Evolutionary conservation across 2,329 filamentous ascomycete genomes (phyloP).

Genomic region (Neopestalotiopsis sp.): DNA sequence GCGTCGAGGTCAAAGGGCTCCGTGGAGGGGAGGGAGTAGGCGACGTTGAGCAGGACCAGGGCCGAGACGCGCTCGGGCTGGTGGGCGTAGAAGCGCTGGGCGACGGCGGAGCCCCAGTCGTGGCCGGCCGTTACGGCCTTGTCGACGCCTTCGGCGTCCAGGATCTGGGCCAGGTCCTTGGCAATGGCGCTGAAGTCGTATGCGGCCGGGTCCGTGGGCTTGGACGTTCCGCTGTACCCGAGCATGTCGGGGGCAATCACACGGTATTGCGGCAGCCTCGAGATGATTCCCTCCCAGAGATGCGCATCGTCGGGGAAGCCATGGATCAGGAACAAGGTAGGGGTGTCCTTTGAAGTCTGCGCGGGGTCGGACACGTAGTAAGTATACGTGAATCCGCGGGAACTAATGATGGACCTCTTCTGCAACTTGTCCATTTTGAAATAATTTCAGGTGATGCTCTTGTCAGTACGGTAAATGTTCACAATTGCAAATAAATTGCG

Average conservation of each 20-base stretch:
- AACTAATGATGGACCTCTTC: slow-evolving; percentile 34
- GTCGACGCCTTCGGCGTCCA: slow-evolving; percentile 41
- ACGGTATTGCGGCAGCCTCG: slow-evolving; percentile 26
- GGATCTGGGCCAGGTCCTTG: slow-evolving; percentile 44
- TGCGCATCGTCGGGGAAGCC: slow-evolving; percentile 54
- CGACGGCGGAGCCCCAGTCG: slow-evolving; percentile 51
- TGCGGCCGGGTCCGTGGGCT: slow-evolving; percentile 40
- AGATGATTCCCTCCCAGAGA: slow-evolving; percentile 47
- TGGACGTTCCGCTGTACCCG: slow-evolving; percentile 44
- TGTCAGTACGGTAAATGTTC: neutral
- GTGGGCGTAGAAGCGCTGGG: slow-evolving; percentile 46
- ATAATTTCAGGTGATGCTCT: neutral
- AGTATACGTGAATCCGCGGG: slow-evolving; percentile 42
- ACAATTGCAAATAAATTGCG: neutral
- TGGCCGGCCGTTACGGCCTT: slow-evolving; percentile 50
- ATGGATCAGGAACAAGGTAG: slow-evolving; percentile 48
- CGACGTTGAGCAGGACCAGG: slow-evolving; percentile 46
- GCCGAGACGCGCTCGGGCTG: slow-evolving; percentile 44
- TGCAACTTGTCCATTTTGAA: slow-evolving; percentile 28
- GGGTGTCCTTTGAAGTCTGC: slow-evolving; percentile 25
- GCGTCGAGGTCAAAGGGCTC: slow-evolving; percentile 41
- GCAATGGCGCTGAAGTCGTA: slow-evolving; percentile 44
- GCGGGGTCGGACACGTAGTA: slow-evolving; percentile 41
- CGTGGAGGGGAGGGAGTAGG: slow-evolving; percentile 42
- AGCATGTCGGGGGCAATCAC: slow-evolving; percentile 44